These are phyloP conservation scores for Geoglossum glabrum DNA, from an alignment of 495 filamentous ascomycete genomes.

Conservation along the genomic window DNA sequence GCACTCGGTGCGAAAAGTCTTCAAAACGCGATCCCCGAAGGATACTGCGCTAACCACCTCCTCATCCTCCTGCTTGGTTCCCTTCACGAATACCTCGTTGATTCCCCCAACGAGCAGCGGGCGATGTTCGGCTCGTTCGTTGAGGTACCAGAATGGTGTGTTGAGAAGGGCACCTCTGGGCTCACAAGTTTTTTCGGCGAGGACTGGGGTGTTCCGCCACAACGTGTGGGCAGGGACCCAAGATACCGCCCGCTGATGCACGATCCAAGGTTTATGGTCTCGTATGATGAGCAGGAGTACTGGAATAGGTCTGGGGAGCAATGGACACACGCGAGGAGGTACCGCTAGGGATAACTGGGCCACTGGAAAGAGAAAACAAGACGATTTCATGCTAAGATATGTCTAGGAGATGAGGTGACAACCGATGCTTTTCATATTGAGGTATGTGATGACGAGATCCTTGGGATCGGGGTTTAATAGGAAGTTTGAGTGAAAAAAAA, in stretches of 20 bases:
- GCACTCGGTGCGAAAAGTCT: neutral
- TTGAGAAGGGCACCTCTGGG: constrained; percentile 9
- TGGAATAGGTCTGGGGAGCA: neutral
- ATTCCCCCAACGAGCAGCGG: neutral
- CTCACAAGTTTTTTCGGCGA: constrained; percentile 14
- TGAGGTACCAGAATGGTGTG: constrained; percentile 6
- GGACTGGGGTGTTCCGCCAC: constrained; percentile 11
- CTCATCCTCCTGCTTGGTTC: neutral
- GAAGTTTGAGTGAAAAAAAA: neutral
- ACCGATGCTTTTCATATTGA: too few relatives aligned
- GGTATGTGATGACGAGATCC: too few relatives aligned
- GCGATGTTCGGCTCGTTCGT: neutral
- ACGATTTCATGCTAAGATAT: neutral
- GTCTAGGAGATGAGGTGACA: neutral
- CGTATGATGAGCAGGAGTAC: neutral
- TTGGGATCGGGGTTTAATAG: neutral
- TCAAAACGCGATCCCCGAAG: neutral
- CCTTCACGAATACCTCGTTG: neutral
- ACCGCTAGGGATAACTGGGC: neutral
- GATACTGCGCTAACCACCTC: neutral
- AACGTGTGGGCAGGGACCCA: constrained; percentile 12
- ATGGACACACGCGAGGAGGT: neutral
- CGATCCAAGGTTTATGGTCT: neutral
- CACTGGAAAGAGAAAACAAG: neutral
- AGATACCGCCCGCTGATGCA: constrained; percentile 7